phyloP scores from a whole-genome alignment of 345 rosid species.

The Dovyalis caffra region DNA sequence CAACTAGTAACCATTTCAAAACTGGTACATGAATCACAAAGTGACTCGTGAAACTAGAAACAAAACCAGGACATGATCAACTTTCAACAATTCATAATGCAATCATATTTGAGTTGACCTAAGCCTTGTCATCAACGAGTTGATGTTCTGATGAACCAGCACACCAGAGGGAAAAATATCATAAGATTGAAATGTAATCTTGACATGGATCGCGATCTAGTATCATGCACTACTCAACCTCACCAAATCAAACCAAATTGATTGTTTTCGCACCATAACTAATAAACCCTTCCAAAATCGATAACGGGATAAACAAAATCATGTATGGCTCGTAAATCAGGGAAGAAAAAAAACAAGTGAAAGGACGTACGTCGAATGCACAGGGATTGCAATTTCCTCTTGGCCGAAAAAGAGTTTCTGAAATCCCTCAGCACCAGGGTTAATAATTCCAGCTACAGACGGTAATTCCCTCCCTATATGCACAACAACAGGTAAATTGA shows the following conservation, averaged over 20 bases:
- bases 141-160: neutral
- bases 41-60: neutral
- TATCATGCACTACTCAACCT: neutral
- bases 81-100: neutral
- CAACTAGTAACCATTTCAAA: neutral
- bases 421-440: slow-evolving; percentile 95
- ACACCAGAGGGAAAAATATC: neutral
- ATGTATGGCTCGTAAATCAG: neutral
- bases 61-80: too few species aligned
- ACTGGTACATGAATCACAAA: neutral
- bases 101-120: neutral
- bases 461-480: slow-evolving; percentile 84
- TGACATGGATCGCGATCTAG: neutral
- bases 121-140: neutral
- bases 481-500: neutral
- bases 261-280: neutral
- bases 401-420: slow-evolving; percentile 98
- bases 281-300: neutral
- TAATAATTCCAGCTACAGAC: slow-evolving; percentile 93
- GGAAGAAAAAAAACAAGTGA: neutral
- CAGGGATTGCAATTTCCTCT: slow-evolving; percentile 98
- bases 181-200: neutral
- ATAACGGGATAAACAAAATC: neutral
- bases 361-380: slow-evolving; percentile 70
- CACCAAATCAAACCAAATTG: neutral